These are phyloP conservation scores for Tympanopsis confertula DNA, from an alignment of 2,329 filamentous ascomycete genomes.

Conservation along the genomic window DNA sequence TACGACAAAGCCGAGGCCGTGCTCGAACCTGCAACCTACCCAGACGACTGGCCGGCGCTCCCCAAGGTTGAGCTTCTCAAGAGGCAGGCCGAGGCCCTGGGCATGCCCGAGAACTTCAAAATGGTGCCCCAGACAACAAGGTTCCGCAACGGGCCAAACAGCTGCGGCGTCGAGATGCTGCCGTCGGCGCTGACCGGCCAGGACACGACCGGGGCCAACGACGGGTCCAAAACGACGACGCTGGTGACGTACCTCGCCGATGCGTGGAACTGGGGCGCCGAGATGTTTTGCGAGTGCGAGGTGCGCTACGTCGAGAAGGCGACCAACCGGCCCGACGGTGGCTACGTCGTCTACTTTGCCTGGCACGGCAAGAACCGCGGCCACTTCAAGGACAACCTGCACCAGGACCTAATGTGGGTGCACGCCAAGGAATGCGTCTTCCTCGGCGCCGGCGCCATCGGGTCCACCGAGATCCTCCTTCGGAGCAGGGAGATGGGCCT, in stretches of 20 bases:
- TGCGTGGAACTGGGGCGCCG: slow-evolving; percentile 62
- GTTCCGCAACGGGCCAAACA: slow-evolving; percentile 48
- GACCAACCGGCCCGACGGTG: slow-evolving; percentile 24
- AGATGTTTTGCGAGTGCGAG: slow-evolving; percentile 61
- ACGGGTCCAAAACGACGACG: slow-evolving; percentile 56
- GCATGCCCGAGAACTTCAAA: slow-evolving; percentile 38
- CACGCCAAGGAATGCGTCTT: slow-evolving; percentile 54
- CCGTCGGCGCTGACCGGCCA: slow-evolving; percentile 47
- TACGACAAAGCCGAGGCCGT: slow-evolving; percentile 42
- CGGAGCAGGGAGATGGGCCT: slow-evolving; percentile 38
- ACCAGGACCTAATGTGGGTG: slow-evolving; percentile 55
- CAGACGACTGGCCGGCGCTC: slow-evolving; percentile 40
- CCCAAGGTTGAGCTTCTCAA: slow-evolving; percentile 46
- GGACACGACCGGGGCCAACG: slow-evolving; percentile 53
- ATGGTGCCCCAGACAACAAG: slow-evolving; percentile 49
- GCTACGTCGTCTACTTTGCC: slow-evolving; percentile 53
- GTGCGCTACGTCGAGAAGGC: slow-evolving; percentile 49
- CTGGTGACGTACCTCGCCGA: slow-evolving; percentile 57
- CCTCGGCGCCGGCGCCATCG: slow-evolving; percentile 52
- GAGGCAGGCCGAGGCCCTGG: slow-evolving; percentile 40
- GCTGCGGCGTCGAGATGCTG: slow-evolving; percentile 52
- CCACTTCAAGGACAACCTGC: slow-evolving; percentile 38
- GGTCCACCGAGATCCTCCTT: slow-evolving; percentile 55
- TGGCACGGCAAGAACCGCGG: slow-evolving; percentile 50
- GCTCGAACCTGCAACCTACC: slow-evolving; percentile 47